These are phyloP conservation scores for Lentinula guzmanii DNA, from an alignment of 768 basidiomycete species.

Conservation along the genomic window DNA sequence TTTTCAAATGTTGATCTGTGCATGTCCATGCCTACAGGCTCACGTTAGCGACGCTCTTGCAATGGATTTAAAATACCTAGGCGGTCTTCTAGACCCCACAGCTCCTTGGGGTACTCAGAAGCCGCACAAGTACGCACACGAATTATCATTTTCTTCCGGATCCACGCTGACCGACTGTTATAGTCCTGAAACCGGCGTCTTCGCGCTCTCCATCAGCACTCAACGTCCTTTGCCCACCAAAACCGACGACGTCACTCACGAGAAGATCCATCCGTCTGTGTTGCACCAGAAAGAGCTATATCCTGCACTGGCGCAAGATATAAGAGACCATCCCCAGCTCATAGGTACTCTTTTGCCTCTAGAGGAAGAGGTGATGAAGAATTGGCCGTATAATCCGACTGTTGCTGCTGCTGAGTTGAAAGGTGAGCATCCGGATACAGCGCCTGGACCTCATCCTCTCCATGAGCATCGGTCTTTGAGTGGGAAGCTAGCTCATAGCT, in stretches of 20 bases:
- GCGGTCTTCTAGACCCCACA: conserved; percentile 41
- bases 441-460: background rate
- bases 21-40: conserved; percentile 28
- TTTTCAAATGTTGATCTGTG: background rate
- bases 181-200: conserved; percentile 54
- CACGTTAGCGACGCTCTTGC: conserved; percentile 51
- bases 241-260: conserved; percentile 42
- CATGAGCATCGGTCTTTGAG: background rate
- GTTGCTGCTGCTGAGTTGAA: background rate
- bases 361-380: conserved; percentile 42
- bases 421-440: background rate
- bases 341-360: conserved; percentile 39
- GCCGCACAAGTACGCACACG: conserved; percentile 52
- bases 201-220: conserved; percentile 34
- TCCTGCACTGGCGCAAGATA: conserved; percentile 24
- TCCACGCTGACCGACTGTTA: background rate
- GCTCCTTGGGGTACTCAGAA: conserved; percentile 55
- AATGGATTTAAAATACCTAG: conserved; percentile 49
- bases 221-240: conserved; percentile 43
- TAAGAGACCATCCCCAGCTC: conserved; percentile 38
- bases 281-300: conserved; percentile 33
- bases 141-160: background rate
- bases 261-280: conserved; percentile 59
- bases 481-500: background rate
- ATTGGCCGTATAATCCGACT: conserved; percentile 38